Base-by-base conservation (phyloP, 371 early-diverging fungal genomes). In the Amoeboaphelidium occidentale region DNA sequence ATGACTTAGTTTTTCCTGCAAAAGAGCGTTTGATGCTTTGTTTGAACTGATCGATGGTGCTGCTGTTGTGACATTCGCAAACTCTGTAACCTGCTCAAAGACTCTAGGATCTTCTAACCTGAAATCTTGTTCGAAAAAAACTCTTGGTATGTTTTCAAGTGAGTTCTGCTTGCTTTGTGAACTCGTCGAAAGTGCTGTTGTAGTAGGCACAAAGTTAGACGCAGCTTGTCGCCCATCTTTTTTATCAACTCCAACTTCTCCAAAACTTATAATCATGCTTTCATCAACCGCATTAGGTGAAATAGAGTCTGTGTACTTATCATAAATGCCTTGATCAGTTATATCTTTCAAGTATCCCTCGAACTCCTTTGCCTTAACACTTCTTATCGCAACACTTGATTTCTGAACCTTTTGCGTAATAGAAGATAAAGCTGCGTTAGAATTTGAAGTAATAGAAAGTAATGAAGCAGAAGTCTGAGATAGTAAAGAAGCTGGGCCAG, bases 1-100 rank as follows among this genome's bases (percentile, higher is more conserved):
- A 51, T 79, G 73, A 0, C 84, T 78, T n/a, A 92, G 66, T 25
- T 82, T 77, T 43, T 89, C 87, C 62, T 91, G 86, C 42, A 87
- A 63, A 17, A 72, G 67, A 10, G 67, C 65, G 53, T 78, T 80
- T 23, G 78, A 71, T 14, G 72, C 69, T 12, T 67, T 64, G 1
- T 72, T 60, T n/a, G 17, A 17, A 24, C 20, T 4, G 12, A 42
- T 20, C 17, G 6, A 45, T 42, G 17, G 55, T 50, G 25, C 53
- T 55, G 51, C 27, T 28, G 6, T 12, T 39, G 63, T 47, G 46
- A 71, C 53, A 61, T 70, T 63, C 25, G 70, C 63, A 2, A 66
- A 63, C 48, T 79, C 78, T 45, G 76, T 78, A 0, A 84, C 87
- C n/a, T 65, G 67, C 45, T 78, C 79, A 63, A 90, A 93, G 1